These are phyloP conservation scores for Crithidia expoeki DNA, from an alignment of 208 protist genomes.

Conservation along the genomic window DNA sequence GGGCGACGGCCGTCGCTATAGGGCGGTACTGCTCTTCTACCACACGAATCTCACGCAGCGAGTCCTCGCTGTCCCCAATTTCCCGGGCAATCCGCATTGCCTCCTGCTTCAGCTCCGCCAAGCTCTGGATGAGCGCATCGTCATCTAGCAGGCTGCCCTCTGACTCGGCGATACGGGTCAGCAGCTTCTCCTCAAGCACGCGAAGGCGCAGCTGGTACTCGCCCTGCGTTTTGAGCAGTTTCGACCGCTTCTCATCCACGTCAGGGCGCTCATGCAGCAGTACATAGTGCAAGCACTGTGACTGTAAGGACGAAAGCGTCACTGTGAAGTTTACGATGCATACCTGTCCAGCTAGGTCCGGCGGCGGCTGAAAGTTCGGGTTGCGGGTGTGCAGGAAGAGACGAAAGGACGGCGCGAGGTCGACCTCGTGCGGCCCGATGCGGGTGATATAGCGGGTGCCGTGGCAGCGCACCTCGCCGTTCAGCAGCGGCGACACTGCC, in stretches of 20 bases:
- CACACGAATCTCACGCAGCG: conserved; percentile 88
- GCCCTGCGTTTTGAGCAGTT: conserved; percentile 95
- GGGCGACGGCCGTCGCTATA: conserved; percentile 87
- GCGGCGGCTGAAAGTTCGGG: conserved; percentile 93
- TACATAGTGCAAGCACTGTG: conserved; percentile 94
- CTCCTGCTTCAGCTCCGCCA: conserved; percentile 96
- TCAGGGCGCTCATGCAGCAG: conserved; percentile 96
- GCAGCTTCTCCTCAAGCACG: conserved; percentile 96
- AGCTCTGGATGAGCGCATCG: conserved; percentile 93
- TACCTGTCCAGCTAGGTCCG: conserved; percentile 96
- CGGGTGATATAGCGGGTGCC: conserved; percentile 94
- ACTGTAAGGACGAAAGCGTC: conserved; percentile 95
- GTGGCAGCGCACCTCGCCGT: conserved; percentile 95
- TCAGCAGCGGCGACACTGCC: conserved; percentile 98
- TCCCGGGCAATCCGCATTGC: conserved; percentile 87
- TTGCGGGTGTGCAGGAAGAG: conserved; percentile 98
- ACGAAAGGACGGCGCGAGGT: conserved; percentile 97
- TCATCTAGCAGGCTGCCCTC: conserved; percentile 98
- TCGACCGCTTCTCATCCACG: conserved; percentile 91
- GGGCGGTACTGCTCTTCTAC: conserved; percentile 93
- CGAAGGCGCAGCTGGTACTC: conserved; percentile 95
- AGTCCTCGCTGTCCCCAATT: conserved; percentile 91
- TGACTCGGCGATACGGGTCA: conserved; percentile 93
- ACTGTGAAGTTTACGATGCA: conserved; percentile 99
- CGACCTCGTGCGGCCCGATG: conserved; percentile 97